Percentiles rank a stretch among this genome's conserved stretches.
These are phyloP conservation scores for Cladophialophora carrionii DNA, from an alignment of 2,329 filamentous ascomycete species.

Conservation along the genomic window DNA sequence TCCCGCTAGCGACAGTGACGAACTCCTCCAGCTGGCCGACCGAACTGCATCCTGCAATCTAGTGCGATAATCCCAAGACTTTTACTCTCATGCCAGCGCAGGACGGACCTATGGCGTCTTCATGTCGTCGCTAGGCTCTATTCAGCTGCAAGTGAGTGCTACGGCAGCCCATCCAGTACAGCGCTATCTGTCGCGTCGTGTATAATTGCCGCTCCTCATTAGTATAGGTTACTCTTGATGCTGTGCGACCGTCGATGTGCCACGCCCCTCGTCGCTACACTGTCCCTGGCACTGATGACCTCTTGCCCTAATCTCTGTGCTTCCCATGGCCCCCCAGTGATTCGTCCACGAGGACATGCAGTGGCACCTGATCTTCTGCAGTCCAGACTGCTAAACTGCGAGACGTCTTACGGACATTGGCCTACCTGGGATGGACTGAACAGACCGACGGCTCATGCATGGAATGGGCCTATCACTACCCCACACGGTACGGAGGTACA, in stretches of 20 bases:
- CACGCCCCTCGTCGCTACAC: background rate
- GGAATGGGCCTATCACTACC: conserved; percentile 10
- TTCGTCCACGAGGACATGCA: conserved; percentile 15
- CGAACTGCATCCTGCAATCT: conserved; percentile 2
- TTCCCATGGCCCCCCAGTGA: conserved; percentile 2
- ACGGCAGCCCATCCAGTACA: background rate
- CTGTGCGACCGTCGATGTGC: conserved; percentile 4
- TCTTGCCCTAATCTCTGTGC: conserved; percentile 15
- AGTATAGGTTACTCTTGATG: background rate
- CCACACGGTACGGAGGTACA: conserved; percentile 15
- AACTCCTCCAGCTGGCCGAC: background rate
- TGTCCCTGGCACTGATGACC: conserved; percentile 9
- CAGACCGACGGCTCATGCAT: conserved; percentile 1
- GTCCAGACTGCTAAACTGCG: background rate
- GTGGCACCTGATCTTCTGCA: conserved; percentile 14
- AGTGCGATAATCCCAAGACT: background rate
- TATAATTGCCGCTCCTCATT: background rate
- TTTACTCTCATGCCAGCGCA: background rate
- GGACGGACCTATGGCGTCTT: background rate
- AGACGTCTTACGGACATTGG: background rate
- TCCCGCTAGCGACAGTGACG: background rate
- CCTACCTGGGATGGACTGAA: background rate
- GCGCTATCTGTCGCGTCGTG: background rate
- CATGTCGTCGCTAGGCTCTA: background rate
- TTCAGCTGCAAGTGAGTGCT: background rate